Evolutionary conservation across 768 basidiomycete genomes (phyloP), one percentile per base, ranked within the genome.

Genomic region (Tulasnella calospora): DNA sequence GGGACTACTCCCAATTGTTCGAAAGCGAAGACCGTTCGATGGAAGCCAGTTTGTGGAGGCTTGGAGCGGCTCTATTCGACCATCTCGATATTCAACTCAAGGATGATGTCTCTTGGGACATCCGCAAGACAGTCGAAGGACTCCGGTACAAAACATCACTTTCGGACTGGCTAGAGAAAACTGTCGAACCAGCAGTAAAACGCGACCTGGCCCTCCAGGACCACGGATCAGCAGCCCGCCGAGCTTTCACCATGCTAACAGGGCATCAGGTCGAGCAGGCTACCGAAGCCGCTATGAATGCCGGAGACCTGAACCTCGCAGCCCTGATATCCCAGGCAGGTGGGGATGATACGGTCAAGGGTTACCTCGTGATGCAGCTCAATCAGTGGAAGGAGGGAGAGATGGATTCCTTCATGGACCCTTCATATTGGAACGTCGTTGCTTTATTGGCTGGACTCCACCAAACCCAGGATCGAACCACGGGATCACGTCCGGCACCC

Each of bases 251-350:
- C 0, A 89, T 92, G 76, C 88, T 99, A 2, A 92, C 93, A 0
- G 96, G 96, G 3, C 89, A 98, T 83, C 93, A 98, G 82, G 85
- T 96, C n/a, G 91, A 91, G 80, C 90, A 91, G 70, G 96, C 98
- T 10, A 92, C 91, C 80, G 87, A 91, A 69, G 85, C 87, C 3
- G 94, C 95, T 2, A 86, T 92, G 80, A 91, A 93, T 73, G 89
- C 89, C 7, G 91, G 92, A 4, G 93, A 94, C 81, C 84, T 94
- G 81, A 93, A 94, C 81, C 89, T 99, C 12, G 93, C 98, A 1
- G 95, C 94, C 9, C 88, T 99, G 35, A 87, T 99, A 77, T 89
- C 95, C 9, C 96, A 98, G 83, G 92, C 91, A 21, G 92, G 91
- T 0, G 94, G 95, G 1, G 92, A 95, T 81, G 86, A 87, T 30